Evolutionary conservation across 805 yeast genomes (phyloP), one percentile per base, ranked within the genome.

Genomic region (Lachancea sp.): DNA sequence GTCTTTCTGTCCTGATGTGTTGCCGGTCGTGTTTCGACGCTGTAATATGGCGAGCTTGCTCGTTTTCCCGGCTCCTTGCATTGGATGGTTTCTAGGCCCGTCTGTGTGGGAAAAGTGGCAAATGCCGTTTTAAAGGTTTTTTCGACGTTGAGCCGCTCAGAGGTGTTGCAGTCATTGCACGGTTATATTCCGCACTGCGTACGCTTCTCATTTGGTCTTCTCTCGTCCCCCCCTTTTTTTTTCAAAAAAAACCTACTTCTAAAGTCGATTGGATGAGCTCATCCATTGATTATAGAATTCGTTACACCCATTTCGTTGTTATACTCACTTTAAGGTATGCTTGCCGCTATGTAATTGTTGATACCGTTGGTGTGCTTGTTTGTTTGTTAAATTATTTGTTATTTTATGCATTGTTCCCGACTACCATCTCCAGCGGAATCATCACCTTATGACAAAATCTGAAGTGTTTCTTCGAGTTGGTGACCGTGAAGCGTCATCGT

Each of bases 21-120:
- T 4, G 34, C 31, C 18, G 47, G 47, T 44, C 42, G 47, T 35
- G 36, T 37, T 38, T 33, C 39, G 46, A 25, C 48, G 48, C 57
- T 51, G 56, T 57, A 50, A 61, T 61, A 61, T 62, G 50, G 37
- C 49, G 53, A 50, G 65, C 65, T 61, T 61, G 65, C 65, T 50
- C 55, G 49, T 46, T 48, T 59, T 63, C 62, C 63, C 50, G 19
- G 35, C 13, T 25, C 27, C 27, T 29, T 25, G 42, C 26, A 18
- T 19, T 27, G 18, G 26, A 20, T 15, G 36, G 32, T 15, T n/a
- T 31, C 26, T n/a, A 17, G 38, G 38, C 29, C 31, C 7, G 16
- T 22, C 37, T 31, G 34, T 25, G 46, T 38, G 16, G 13, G 36
- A 19, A n/a, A 36, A 22, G 37, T 17, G 25, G 25, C 20, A 12